phyloP scores from a whole-genome alignment of 192 early-diverging fungal genomes.

The Linnemannia elongata region DNA sequence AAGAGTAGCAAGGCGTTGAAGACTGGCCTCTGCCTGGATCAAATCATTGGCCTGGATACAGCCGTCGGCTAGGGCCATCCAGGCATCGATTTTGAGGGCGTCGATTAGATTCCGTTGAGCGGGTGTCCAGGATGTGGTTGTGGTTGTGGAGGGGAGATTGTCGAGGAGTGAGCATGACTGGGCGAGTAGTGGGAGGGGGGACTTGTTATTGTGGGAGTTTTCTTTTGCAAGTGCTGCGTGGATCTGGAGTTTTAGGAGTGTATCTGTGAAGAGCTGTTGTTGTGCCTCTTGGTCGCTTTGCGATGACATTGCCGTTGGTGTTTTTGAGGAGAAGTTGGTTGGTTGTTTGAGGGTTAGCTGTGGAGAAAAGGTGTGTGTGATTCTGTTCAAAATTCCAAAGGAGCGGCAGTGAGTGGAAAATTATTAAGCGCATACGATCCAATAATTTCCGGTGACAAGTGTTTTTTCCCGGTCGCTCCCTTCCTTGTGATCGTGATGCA shows the following conservation, averaged over 20 bases:
- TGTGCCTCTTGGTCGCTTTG: slow-evolving; percentile 4
- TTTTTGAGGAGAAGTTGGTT: no score
- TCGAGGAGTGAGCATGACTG: slow-evolving; percentile 47
- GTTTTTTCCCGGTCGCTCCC: neutral
- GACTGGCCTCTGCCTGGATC: slow-evolving; percentile 42
- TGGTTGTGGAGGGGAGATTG: slow-evolving; percentile 21
- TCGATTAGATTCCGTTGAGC: slow-evolving; percentile 19
- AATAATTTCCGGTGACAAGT: neutral
- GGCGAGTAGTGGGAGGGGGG: slow-evolving; percentile 41
- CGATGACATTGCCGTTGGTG: neutral
- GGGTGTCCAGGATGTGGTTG: slow-evolving; percentile 4
- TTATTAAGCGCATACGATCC: neutral
- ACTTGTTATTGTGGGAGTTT: slow-evolving; percentile 31
- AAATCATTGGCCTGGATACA: slow-evolving; percentile 32
- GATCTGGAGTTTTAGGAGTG: slow-evolving; percentile 42
- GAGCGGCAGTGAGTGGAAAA: neutral
- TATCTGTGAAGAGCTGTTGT: slow-evolving; percentile 40
- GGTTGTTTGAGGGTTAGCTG: no score
- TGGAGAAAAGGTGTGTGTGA: neutral
- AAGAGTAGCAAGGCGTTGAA: slow-evolving; percentile 22
- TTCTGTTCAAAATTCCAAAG: neutral
- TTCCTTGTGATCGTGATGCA: neutral
- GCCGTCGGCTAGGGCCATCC: slow-evolving; percentile 33
- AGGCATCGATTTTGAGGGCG: slow-evolving; percentile 37
- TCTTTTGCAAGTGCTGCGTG: slow-evolving; percentile 36